These are phyloP conservation scores for Podospora sp. DNA, from an alignment of 495 filamentous ascomycete species.

Conservation along the genomic window DNA sequence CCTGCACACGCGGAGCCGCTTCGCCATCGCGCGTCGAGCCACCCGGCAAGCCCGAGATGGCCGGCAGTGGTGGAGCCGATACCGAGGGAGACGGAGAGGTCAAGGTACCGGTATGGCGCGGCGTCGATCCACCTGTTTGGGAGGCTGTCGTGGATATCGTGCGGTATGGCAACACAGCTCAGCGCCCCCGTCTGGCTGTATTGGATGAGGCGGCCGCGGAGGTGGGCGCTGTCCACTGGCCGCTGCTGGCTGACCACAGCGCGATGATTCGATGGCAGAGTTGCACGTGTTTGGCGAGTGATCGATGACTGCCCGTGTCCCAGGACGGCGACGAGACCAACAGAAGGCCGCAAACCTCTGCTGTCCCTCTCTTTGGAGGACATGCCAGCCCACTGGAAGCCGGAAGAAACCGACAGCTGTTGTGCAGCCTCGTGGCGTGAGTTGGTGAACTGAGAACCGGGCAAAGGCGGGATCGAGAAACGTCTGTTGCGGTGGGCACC, in stretches of 20 bases:
- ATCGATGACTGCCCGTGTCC: not conserved
- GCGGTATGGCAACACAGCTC: not conserved
- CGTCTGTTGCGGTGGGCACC: not conserved
- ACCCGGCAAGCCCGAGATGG: not conserved
- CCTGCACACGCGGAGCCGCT: slow-evolving; percentile 4
- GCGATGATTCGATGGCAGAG: not conserved
- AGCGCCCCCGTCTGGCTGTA: not conserved
- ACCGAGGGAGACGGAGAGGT: slow-evolving; percentile 1
- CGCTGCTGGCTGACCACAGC: not conserved
- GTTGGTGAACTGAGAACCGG: not conserved
- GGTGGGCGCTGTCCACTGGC: not conserved
- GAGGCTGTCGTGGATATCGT: not conserved
- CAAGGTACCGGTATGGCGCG: not conserved
- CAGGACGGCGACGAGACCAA: not conserved
- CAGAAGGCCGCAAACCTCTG: not conserved
- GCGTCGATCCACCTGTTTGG: slow-evolving; percentile 5
- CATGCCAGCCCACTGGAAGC: not conserved
- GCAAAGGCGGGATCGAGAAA: not conserved
- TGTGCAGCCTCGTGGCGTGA: not conserved
- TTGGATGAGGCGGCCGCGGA: not conserved
- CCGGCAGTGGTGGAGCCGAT: slow-evolving; percentile 12
- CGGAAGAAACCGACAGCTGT: not conserved
- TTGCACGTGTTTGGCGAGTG: not conserved
- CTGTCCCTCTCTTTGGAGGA: not conserved
- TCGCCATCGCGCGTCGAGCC: not conserved